A percentile compares a stretch with the other conserved stretches of the same genome.
These are phyloP conservation scores for Colletotrichum navitas DNA, from an alignment of 2,329 filamentous ascomycete genomes.

Conservation along the genomic window DNA sequence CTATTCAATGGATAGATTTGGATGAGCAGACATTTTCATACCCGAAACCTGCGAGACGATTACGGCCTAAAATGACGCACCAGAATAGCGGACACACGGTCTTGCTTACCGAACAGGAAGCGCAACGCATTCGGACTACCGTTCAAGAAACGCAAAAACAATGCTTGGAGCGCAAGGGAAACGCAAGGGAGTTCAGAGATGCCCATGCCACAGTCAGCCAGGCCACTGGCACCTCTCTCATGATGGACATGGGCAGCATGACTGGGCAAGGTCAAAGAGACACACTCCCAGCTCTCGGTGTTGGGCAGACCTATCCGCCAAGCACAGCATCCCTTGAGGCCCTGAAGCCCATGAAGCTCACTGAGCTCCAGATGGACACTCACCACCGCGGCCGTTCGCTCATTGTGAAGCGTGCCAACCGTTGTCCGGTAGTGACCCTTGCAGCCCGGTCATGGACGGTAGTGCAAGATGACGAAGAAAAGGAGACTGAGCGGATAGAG, in stretches of 20 bases:
- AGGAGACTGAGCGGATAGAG: constrained; percentile 49
- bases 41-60: not conserved
- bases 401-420: constrained; percentile 44
- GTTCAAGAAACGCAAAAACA: constrained; percentile 45
- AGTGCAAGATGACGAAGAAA: constrained; percentile 47
- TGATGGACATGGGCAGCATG: constrained; percentile 50
- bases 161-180: constrained; percentile 44
- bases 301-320: constrained; percentile 48
- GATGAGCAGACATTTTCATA: not conserved
- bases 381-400: constrained; percentile 49
- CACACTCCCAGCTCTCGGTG: constrained; percentile 47
- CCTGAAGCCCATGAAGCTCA: constrained; percentile 46
- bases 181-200: constrained; percentile 23
- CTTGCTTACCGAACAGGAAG: constrained; percentile 50
- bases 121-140: constrained; percentile 46
- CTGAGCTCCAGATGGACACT: constrained; percentile 48
- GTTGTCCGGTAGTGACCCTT: constrained; percentile 46
- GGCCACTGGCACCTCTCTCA: constrained; percentile 46
- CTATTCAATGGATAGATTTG: no score
- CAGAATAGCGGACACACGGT: constrained; percentile 46
- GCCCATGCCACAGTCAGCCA: constrained; percentile 34
- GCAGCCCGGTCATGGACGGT: constrained; percentile 49
- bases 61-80: constrained; percentile 10
- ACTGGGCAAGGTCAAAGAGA: constrained; percentile 44
- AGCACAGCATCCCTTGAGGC: constrained; percentile 43